Percentiles rank a stretch among this genome's conserved stretches.
These are phyloP conservation scores for Fonsecaea pedrosoi DNA, from an alignment of 2,329 filamentous ascomycete genomes.

Conservation along the genomic window DNA sequence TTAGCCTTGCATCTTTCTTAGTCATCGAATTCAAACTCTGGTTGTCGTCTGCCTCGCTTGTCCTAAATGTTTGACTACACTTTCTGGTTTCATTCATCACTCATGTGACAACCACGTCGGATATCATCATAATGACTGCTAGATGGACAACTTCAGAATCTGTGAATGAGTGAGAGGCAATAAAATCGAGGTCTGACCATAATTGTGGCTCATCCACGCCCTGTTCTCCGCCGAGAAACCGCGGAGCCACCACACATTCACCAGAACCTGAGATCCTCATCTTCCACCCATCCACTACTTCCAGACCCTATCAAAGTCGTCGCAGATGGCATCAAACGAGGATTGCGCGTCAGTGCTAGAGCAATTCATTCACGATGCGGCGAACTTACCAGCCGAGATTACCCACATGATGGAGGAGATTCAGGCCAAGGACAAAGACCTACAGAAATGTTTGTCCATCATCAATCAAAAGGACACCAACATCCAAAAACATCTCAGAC, in stretches of 20 bases:
- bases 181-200: background rate
- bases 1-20: background rate
- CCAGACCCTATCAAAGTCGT: background rate
- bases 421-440: slow-evolving; percentile 67
- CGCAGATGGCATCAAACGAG: slow-evolving; percentile 58
- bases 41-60: background rate
- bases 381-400: slow-evolving; percentile 69
- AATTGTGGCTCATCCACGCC: background rate
- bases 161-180: background rate
- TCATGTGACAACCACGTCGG: background rate
- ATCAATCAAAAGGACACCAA: slow-evolving; percentile 66
- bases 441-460: slow-evolving; percentile 62
- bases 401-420: slow-evolving; percentile 71
- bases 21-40: background rate
- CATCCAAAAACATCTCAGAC: slow-evolving; percentile 70
- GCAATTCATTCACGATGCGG: slow-evolving; percentile 70
- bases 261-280: background rate
- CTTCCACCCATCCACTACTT: background rate
- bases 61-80: background rate
- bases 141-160: background rate
- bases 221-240: background rate
- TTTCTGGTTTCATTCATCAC: background rate
- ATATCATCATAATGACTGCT: background rate
- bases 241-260: background rate
- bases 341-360: slow-evolving; percentile 70